These are phyloP conservation scores for Aspergillus tubingensis DNA, from an alignment of 2,329 filamentous ascomycete species.

Conservation along the genomic window DNA sequence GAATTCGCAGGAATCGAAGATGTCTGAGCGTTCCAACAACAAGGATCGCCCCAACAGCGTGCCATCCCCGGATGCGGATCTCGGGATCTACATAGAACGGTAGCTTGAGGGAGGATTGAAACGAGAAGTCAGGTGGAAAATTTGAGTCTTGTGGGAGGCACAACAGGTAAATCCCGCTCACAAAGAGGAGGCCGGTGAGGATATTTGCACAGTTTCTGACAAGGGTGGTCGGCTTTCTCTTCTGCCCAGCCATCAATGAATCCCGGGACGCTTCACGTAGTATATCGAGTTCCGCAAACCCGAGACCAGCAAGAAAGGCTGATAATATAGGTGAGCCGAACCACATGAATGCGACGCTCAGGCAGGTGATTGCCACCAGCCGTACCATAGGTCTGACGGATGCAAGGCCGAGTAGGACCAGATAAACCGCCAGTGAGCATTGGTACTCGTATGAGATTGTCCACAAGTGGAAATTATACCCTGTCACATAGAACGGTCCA, in stretches of 20 bases:
- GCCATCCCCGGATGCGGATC: not conserved
- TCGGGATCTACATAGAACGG: not conserved
- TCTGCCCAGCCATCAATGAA: not conserved
- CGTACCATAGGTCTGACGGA: not conserved
- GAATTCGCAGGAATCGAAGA: not conserved
- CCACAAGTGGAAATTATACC: not conserved
- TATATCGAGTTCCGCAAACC: not conserved
- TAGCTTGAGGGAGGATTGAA: not conserved
- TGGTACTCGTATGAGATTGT: not conserved
- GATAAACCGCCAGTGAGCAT: not conserved
- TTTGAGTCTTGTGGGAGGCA: not conserved
- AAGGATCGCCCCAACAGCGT: not conserved
- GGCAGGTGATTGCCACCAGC: not conserved
- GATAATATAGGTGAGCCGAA: not conserved
- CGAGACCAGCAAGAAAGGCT: not conserved
- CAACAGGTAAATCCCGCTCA: not conserved
- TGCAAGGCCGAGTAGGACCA: not conserved
- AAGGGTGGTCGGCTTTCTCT: not conserved
- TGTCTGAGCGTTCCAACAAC: not conserved
- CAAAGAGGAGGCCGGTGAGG: not conserved
- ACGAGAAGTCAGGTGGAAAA: not conserved
- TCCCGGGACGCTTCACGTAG: too few species aligned
- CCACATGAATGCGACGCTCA: not conserved
- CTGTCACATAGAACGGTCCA: not conserved
- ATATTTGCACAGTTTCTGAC: not conserved